A percentile compares a stretch with the other conserved stretches of the same genome.
Conservation (phyloP, 2,329 filamentous ascomycete species). For the Claviceps sp. region DNA sequence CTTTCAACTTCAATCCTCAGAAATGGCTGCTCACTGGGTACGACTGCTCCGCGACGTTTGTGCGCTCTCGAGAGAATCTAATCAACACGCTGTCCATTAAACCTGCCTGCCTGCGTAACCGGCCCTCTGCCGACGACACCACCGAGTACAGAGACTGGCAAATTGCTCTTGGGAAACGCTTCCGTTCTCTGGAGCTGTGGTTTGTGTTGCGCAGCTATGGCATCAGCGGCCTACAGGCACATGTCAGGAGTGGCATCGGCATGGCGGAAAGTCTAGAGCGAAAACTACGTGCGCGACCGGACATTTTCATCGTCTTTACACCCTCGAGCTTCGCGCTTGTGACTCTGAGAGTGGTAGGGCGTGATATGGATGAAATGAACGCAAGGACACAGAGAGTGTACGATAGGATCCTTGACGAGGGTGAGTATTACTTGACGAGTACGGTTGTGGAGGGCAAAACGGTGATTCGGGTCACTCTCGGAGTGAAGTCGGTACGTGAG, state of each 20-base stretch:
- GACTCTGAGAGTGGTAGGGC: constrained; percentile 49
- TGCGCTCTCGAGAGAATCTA: constrained; percentile 63
- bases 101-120: constrained; percentile 69
- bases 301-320: constrained; percentile 66
- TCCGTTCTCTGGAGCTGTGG: constrained; percentile 87
- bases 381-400: constrained; percentile 60
- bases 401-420: constrained; percentile 57
- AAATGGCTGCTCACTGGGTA: constrained; percentile 97
- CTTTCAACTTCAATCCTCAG: constrained; percentile 92
- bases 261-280: constrained; percentile 58
- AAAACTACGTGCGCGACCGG: constrained; percentile 42
- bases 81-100: constrained; percentile 67
- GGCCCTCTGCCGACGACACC: constrained; percentile 69
- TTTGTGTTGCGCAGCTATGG: constrained; percentile 82
- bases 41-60: constrained; percentile 69
- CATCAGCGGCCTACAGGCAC: constrained; percentile 56
- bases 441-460: constrained; percentile 60
- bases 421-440: constrained; percentile 73
- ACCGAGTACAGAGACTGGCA: constrained; percentile 98
- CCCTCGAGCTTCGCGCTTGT: constrained; percentile 67
- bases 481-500: constrained; percentile 51
- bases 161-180: constrained; percentile 79
- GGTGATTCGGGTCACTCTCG: constrained; percentile 71
- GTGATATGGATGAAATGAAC: constrained; percentile 42
- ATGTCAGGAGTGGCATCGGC: constrained; percentile 55